phyloP scores from a whole-genome alignment of 345 rosid species.

The Zanthoxylum bungeanum region DNA sequence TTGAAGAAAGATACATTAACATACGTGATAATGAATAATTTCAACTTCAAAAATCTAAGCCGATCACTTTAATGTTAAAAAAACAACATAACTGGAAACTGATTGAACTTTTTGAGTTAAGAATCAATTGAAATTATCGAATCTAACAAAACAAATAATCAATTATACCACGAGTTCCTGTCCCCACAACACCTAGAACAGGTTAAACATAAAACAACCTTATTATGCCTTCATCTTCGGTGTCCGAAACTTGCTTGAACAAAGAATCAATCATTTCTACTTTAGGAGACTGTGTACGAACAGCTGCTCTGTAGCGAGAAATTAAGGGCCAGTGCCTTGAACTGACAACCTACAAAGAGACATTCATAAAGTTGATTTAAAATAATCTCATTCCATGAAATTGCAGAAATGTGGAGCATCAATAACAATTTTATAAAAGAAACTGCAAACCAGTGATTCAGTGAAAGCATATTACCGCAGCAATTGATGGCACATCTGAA shows the following conservation, averaged over 20 bases:
- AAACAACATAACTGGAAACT: background rate
- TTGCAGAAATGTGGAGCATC: background rate
- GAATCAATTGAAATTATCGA: background rate
- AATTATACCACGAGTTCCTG: background rate
- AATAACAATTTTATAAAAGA: too few species aligned
- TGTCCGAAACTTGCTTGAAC: slow-evolving; percentile 52
- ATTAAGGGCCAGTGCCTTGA: slow-evolving; percentile 89
- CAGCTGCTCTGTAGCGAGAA: slow-evolving; percentile 82
- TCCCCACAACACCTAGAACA: background rate
- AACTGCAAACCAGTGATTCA: slow-evolving; percentile 7
- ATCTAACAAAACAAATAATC: background rate
- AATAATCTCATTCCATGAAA: background rate
- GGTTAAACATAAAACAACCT: slow-evolving; percentile 30
- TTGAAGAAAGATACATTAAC: background rate
- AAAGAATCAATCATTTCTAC: slow-evolving; percentile 87
- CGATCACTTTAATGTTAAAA: background rate
- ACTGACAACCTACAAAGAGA: slow-evolving; percentile 51
- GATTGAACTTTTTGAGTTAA: background rate
- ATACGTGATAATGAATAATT: background rate
- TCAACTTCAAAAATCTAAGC: background rate
- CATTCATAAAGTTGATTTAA: background rate
- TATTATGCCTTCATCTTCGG: slow-evolving; percentile 68
- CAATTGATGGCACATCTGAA: slow-evolving; percentile 80
- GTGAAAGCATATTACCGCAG: slow-evolving; percentile 55
- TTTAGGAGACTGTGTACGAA: slow-evolving; percentile 83